These are phyloP conservation scores for Penicillium tannophilum DNA, from an alignment of 495 filamentous ascomycete genomes.

Conservation along the genomic window DNA sequence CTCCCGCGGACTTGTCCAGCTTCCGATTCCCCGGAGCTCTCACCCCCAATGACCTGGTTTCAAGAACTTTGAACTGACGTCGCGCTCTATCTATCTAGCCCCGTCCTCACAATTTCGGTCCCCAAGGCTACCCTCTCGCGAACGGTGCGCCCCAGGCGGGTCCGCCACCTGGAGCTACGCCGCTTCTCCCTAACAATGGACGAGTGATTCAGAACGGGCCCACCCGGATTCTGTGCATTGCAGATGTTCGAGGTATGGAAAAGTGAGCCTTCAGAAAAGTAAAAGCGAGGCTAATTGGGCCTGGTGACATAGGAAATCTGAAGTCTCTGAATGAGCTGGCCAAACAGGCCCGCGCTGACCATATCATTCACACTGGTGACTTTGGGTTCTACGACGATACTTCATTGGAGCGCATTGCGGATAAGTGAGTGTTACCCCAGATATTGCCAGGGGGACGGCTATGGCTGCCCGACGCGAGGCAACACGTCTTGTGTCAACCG, in stretches of 20 bases:
- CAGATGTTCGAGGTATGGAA: slow-evolving; percentile 89
- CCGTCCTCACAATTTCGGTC: slow-evolving; percentile 50
- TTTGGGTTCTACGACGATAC: slow-evolving; percentile 99
- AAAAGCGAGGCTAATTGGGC: slow-evolving; percentile 17
- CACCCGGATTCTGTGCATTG: slow-evolving; percentile 88
- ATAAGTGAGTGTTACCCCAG: slow-evolving; percentile 72
- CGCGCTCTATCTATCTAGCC: slow-evolving; percentile 31
- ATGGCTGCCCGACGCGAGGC: slow-evolving; percentile 17
- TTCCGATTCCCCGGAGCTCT: slow-evolving; percentile 8
- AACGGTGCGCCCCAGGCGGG: slow-evolving; percentile 46
- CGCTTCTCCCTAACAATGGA: slow-evolving; percentile 66
- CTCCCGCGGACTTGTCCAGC: slow-evolving; percentile 18
- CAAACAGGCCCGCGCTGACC: slow-evolving; percentile 86
- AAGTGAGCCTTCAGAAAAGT: not conserved
- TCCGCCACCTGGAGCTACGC: slow-evolving; percentile 53
- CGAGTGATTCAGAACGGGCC: slow-evolving; percentile 82
- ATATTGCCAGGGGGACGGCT: not conserved
- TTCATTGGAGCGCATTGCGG: slow-evolving; percentile 94
- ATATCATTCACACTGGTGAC: slow-evolving; percentile 98
- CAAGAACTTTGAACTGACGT: slow-evolving; percentile 9
- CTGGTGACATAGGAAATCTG: slow-evolving; percentile 72
- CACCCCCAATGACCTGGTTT: not conserved
- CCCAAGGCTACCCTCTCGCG: slow-evolving; percentile 53
- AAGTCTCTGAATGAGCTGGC: slow-evolving; percentile 95
- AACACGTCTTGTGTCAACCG: slow-evolving; percentile 5